Conservation (phyloP, 768 basidiomycete species). For the Asterophora parasitica region DNA sequence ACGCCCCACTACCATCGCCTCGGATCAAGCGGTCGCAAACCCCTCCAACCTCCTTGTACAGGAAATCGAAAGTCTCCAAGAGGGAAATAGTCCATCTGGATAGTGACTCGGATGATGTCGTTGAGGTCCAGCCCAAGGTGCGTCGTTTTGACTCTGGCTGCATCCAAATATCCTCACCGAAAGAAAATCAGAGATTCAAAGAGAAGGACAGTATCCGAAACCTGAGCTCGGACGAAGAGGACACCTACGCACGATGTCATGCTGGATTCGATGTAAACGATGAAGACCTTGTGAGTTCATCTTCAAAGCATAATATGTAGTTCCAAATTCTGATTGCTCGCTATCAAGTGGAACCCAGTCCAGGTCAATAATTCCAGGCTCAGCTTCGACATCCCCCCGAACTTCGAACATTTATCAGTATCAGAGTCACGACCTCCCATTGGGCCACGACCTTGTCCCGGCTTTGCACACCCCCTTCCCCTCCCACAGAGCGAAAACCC, state of each 20-base stretch:
- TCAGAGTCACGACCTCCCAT: conserved; percentile 11
- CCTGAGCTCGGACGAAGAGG: conserved; percentile 12
- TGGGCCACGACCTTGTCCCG: conserved; percentile 1
- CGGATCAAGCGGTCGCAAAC: neutral
- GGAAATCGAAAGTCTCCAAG: neutral
- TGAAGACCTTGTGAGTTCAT: conserved; percentile 18
- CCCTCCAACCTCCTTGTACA: neutral
- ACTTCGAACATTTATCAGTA: conserved; percentile 5
- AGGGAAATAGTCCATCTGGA: conserved; percentile 10
- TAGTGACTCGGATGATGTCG: conserved; percentile 16
- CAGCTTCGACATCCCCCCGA: conserved; percentile 8
- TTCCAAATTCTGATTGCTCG: neutral
- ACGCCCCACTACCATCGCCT: neutral
- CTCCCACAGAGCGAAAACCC: neutral
- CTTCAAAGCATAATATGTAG: neutral
- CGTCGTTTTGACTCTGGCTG: neutral
- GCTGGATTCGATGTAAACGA: conserved; percentile 24
- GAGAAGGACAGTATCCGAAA: neutral
- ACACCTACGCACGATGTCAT: conserved; percentile 11
- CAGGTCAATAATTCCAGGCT: conserved; percentile 12
- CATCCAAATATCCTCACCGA: too few species aligned
- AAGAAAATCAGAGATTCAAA: conserved; percentile 3
- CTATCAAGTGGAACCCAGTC: conserved; percentile 16
- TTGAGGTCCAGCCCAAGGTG: conserved; percentile 12
- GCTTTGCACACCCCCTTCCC: conserved; percentile 9